Evolutionary conservation across 176 grass and related monocot species (phyloP).

Genomic region (Aegilops sharonensis): DNA sequence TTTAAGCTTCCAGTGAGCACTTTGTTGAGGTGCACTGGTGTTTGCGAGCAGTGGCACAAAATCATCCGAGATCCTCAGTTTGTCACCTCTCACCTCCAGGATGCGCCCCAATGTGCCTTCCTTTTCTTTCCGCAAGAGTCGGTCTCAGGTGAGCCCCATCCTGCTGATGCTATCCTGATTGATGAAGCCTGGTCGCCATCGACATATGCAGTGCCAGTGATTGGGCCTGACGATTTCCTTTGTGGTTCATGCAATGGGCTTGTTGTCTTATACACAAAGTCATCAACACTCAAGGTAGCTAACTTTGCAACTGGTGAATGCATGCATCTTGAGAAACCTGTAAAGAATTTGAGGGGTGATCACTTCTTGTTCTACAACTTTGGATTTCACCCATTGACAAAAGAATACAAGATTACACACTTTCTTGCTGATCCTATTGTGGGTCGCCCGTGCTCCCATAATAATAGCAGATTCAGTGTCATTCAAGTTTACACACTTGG

Average conservation of each 20-base stretch:
- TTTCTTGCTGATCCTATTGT: neutral
- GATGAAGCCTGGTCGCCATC: slow-evolving; percentile 22
- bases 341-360: neutral
- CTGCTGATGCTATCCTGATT: slow-evolving; percentile 7
- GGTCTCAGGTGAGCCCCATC: neutral
- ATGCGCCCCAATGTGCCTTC: neutral
- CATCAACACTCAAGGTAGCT: slow-evolving; percentile 8
- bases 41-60: slow-evolving; percentile 26
- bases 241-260: slow-evolving; percentile 23
- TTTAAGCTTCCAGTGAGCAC: slow-evolving; percentile 19
- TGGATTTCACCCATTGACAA: slow-evolving; percentile 18
- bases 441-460: neutral
- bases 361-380: slow-evolving; percentile 14
- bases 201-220: neutral
- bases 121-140: slow-evolving; percentile 6
- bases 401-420: slow-evolving; percentile 36
- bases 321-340: slow-evolving; percentile 11
- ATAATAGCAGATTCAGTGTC: neutral
- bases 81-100: neutral
- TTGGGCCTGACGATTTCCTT: slow-evolving; percentile 18
- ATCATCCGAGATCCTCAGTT: slow-evolving; percentile 25
- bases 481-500: slow-evolving; percentile 38
- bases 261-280: slow-evolving; percentile 3
- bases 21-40: slow-evolving; percentile 12
- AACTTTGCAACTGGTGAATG: slow-evolving; percentile 9